Evolutionary conservation across 176 grass and related monocot species (phyloP), one percentile per base, ranked within the genome.

Genomic region (Poa annua): DNA sequence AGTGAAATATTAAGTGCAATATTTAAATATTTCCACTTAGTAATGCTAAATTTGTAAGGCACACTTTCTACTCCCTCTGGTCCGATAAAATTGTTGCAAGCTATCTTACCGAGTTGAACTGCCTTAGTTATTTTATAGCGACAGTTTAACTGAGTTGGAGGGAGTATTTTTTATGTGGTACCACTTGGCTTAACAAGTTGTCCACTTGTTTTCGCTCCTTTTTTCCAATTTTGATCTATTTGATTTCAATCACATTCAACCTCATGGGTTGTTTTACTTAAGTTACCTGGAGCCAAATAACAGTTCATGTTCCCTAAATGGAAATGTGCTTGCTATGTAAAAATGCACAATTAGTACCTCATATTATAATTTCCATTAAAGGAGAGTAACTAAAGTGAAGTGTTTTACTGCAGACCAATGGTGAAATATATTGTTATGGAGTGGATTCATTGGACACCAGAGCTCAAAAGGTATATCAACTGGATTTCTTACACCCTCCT

Each of bases 401-500:
- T 42, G 51, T 85, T 81, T 24, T 80, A 68, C 76, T 87, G 63
- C 85, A 98, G 91, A 88, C 75, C 77, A 85, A 92, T 78, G 88
- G 86, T 52, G 87, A 86, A 84, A 88, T 89, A 34, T 82, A 86
- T 78, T 98, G 96, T 76, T 92, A 95, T 85, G 96, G 96, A 86
- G 91, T 95, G 64, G 96, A 98, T 93, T 89, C 90, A 19, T 88
- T 98, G 83, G 92, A 98, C 48, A 74, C 75, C 3, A 89, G 91
- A 93, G 95, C 87, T 69, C 90, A 83, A 45, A 86, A 95, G 96
- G 96, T 98, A 81, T 25, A 56, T 66, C 15, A 11, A 19, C 77
- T 89, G 42, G 59, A 81, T 34, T 79, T 82, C 12, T 78, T 84
- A 52, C 4, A 48, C 54, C 39, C n/a, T 44, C 7, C 50, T 32